Percentiles rank a stretch among this genome's conserved stretches.
Conservation (phyloP, 2,329 filamentous ascomycete genomes). For the Chalaropsis ovoidea region DNA sequence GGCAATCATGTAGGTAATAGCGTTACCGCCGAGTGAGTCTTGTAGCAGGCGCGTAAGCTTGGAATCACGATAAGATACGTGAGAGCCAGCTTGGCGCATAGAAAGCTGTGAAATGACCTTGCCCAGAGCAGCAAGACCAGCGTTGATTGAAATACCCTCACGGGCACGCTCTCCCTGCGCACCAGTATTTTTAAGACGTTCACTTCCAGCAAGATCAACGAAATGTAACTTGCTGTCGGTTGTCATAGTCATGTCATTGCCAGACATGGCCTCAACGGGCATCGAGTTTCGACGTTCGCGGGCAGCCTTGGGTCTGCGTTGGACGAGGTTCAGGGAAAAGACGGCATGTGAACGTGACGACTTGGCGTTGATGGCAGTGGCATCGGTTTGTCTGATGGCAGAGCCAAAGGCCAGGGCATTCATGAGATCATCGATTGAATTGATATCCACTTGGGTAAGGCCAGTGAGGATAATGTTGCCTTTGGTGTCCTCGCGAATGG, state of each 20-base stretch:
- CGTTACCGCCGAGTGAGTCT: conserved; percentile 91
- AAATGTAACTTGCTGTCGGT: conserved; percentile 98
- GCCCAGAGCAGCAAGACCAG: conserved; percentile 82
- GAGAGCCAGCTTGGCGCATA: conserved; percentile 71
- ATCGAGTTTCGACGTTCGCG: conserved; percentile 80
- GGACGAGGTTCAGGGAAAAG: conserved; percentile 86
- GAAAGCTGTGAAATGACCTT: conserved; percentile 98
- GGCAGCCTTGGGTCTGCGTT: conserved; percentile 58
- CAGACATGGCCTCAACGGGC: conserved; percentile 67
- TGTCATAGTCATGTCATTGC: conserved; percentile 61
- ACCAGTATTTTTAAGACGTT: conserved; percentile 92
- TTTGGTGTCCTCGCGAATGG: conserved; percentile 86
- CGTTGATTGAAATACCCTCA: conserved; percentile 97
- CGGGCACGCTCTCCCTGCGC: conserved; percentile 88
- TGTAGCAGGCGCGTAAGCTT: conserved; percentile 88
- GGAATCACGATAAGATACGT: conserved; percentile 98
- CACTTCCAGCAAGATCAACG: conserved; percentile 92
- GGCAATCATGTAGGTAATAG: conserved; percentile 98
- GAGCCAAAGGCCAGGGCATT: conserved; percentile 86
- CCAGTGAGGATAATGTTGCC: conserved; percentile 91
- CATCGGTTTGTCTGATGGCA: conserved; percentile 87
- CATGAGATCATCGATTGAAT: conserved; percentile 83
- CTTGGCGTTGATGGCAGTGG: conserved; percentile 93
- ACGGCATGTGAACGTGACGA: conserved; percentile 96
- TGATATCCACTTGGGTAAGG: conserved; percentile 75